These are phyloP conservation scores for Leccinum rimulosum DNA, from an alignment of 768 basidiomycete genomes.

Conservation along the genomic window DNA sequence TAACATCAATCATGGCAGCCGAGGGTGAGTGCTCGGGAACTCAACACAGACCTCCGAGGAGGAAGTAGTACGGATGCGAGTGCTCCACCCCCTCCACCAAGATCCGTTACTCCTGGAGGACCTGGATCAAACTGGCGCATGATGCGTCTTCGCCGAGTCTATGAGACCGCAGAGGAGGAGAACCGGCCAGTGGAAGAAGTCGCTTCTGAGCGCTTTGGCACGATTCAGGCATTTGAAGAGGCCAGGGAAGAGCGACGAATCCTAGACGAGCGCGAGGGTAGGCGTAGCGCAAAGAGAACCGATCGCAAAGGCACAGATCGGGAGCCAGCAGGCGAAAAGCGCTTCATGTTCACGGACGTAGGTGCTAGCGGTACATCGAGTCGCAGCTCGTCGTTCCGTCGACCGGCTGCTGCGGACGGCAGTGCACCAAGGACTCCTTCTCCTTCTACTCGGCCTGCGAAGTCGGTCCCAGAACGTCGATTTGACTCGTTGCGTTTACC, in stretches of 20 bases:
- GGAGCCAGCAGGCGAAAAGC: constrained; percentile 42
- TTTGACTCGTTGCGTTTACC: constrained; percentile 61
- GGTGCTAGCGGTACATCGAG: constrained; percentile 63
- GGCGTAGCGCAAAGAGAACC: constrained; percentile 39
- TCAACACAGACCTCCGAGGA: constrained; percentile 56
- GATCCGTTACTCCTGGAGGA: constrained; percentile 71
- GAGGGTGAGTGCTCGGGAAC: constrained; percentile 57
- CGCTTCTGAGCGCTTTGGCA: constrained; percentile 86
- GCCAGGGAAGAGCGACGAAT: constrained; percentile 83
- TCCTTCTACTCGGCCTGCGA: constrained; percentile 25
- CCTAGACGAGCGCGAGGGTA: constrained; percentile 77
- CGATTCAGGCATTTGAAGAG: constrained; percentile 81
- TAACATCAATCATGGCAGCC: constrained; percentile 39
- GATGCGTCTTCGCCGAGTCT: constrained; percentile 90
- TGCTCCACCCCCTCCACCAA: constrained; percentile 36
- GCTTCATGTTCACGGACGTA: constrained; percentile 69
- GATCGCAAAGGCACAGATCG: constrained; percentile 39
- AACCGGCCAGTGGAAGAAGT: constrained; percentile 68
- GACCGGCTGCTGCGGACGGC: constrained; percentile 64
- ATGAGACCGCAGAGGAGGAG: constrained; percentile 89
- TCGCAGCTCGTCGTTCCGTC: constrained; percentile 84
- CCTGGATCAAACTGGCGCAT: constrained; percentile 97
- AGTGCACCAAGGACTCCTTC: constrained; percentile 62
- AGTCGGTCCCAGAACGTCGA: constrained; percentile 45
- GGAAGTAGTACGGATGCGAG: constrained; percentile 41